Evolutionary conservation across 1,139 yeast species (phyloP), one percentile per base, ranked within the genome.

Genomic region (Geotrichum phurueaensis): DNA sequence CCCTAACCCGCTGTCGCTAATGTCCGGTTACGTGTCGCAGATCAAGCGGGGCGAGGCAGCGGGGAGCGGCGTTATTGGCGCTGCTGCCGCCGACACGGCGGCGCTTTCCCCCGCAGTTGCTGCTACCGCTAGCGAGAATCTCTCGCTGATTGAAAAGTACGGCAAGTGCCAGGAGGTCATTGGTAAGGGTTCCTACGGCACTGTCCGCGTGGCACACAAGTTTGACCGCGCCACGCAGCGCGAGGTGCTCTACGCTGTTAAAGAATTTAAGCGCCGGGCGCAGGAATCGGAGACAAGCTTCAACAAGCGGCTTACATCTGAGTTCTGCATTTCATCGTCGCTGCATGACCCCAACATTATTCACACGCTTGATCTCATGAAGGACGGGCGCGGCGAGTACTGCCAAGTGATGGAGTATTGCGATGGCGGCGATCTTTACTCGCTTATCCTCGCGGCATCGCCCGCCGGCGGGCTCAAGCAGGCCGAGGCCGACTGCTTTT

Each of bases 321-420:
- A 91, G 73, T 91, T 89, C 70, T 87, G 96, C 69, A 87, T 91
- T 29, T 85, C 95, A 1, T 85, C 95, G 10, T 86, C 96, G 3
- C 75, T 91, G 65, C 87, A 87, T 67, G 92, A 87, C 71, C 79
- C 81, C 53, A 87, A 90, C 72, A 91, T 94, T 69, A 90, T 92
- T 62, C 87, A 85, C 67, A 90, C 97, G 0, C 80, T 89, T 64
- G 99, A 94, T 72, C 77, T 94, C 60, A 80, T 92, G 74, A 89
- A 88, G 73, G 97, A 92, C 74, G 89, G 92, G 23, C 87, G 89
- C 67, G 96, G 96, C 48, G 96, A 89, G 68, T 94, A 87, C 73
- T 91, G 96, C 73, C 97, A 91, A 75, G 97, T 94, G 55, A 90
- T 94, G 97, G 97, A 94, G 76, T 94, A 84, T 70, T 94, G 98